Conservation (phyloP, 352 stramenopile species). For the Achlya hypogyna region DNA sequence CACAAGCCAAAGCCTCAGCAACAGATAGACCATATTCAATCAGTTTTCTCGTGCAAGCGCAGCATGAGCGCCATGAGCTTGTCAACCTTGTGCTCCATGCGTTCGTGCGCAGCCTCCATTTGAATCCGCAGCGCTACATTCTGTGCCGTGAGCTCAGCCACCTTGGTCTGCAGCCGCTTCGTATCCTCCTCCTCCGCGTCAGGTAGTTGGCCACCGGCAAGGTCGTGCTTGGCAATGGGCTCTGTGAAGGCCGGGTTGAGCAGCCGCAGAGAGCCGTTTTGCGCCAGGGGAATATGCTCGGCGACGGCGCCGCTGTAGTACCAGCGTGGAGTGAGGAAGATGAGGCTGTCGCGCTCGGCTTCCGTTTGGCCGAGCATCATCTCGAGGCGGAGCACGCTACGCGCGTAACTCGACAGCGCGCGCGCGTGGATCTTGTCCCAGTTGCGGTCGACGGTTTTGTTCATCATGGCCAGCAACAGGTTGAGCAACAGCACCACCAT, state of each 20-base stretch:
- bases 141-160: background rate
- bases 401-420: background rate
- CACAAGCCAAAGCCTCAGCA: too few relatives aligned
- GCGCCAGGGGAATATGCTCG: background rate
- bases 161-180: background rate
- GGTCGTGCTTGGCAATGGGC: background rate
- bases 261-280: background rate
- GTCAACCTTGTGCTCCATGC: background rate
- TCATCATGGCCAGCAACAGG: conserved; percentile 13
- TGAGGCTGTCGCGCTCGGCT: background rate
- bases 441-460: conserved; percentile 6
- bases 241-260: conserved; percentile 13
- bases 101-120: background rate
- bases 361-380: background rate
- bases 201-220: background rate
- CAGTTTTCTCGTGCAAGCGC: background rate
- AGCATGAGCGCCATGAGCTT: background rate
- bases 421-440: background rate
- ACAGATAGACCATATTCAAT: too few relatives aligned
- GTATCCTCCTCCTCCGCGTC: background rate
- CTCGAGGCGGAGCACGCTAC: background rate
- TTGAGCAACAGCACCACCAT: conserved; percentile 7
- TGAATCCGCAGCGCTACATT: background rate
- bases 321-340: background rate
- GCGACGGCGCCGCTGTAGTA: background rate